Conservation (phyloP, 2,329 filamentous ascomycete genomes). For the Alternaria triticina region DNA sequence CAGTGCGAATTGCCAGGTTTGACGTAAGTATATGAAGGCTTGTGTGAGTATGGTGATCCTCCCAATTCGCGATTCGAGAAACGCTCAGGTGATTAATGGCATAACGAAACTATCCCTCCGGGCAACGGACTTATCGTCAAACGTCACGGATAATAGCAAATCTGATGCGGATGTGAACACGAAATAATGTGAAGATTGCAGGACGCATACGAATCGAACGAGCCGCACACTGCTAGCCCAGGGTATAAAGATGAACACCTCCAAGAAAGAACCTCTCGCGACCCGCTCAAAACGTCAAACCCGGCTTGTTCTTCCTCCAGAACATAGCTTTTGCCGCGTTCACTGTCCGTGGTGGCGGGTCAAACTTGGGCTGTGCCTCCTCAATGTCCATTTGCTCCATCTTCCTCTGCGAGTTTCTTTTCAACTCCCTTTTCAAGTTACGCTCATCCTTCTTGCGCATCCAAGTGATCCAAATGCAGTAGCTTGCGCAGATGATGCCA, state of each 20-base stretch:
- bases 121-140: neutral
- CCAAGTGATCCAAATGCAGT: slow-evolving; percentile 40
- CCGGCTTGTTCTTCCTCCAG: slow-evolving; percentile 39
- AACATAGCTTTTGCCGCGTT: slow-evolving; percentile 34
- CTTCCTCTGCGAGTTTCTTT: slow-evolving; percentile 35
- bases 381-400: slow-evolving; percentile 44
- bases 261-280: neutral
- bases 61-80: neutral
- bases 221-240: slow-evolving; percentile 15
- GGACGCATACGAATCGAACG: neutral
- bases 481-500: slow-evolving; percentile 34
- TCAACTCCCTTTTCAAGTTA: slow-evolving; percentile 34
- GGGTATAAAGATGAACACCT: slow-evolving; percentile 18
- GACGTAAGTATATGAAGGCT: neutral
- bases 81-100: neutral
- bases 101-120: neutral
- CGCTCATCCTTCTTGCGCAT: slow-evolving; percentile 36
- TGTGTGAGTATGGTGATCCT: neutral
- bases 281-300: slow-evolving; percentile 2
- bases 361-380: slow-evolving; percentile 36
- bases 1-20: neutral
- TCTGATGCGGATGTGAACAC: neutral
- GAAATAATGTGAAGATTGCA: neutral
- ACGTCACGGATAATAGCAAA: neutral
- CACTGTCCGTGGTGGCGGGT: slow-evolving; percentile 37